Conservation (phyloP, 257 asterid species). For the Solanum etuberosum region DNA sequence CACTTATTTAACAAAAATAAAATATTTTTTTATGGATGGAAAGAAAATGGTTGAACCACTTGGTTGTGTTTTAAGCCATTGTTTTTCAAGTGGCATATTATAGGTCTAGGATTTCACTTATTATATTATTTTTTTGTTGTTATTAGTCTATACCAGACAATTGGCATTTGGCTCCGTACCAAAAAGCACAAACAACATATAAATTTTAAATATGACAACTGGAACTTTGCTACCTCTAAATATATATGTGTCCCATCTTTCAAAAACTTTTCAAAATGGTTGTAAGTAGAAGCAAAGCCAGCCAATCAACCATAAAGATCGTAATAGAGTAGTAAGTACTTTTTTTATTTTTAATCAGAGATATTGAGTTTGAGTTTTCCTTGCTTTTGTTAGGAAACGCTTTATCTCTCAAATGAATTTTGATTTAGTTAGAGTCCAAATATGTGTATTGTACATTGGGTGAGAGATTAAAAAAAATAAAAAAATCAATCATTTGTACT, state of each 20-base stretch:
- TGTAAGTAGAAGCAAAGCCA: not conserved
- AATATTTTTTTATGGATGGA: not conserved
- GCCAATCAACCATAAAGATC: not conserved
- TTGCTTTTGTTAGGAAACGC: rapidly evolving
- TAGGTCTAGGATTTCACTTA: not conserved
- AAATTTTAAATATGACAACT: not conserved
- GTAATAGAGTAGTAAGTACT: too few relatives aligned
- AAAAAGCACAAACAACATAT: not conserved
- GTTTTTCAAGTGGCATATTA: not conserved
- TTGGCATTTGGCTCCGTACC: not conserved
- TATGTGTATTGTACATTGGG: rapidly evolving
- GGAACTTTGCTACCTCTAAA: not conserved
- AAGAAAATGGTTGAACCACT: not conserved
- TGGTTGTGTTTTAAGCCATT: not conserved
- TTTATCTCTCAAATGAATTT: too few relatives aligned
- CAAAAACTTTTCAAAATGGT: not conserved
- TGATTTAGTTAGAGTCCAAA: too few relatives aligned
- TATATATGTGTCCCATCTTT: not conserved
- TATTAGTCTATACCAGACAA: not conserved
- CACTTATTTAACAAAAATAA: not conserved
- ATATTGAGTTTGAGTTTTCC: not conserved
- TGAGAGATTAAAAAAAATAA: too few relatives aligned
- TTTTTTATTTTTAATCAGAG: not conserved
- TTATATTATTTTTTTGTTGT: not conserved
- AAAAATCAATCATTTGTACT: not conserved